These are phyloP conservation scores for Talaromyces sp. DNA, from an alignment of 2,329 filamentous ascomycete species.

Conservation along the genomic window DNA sequence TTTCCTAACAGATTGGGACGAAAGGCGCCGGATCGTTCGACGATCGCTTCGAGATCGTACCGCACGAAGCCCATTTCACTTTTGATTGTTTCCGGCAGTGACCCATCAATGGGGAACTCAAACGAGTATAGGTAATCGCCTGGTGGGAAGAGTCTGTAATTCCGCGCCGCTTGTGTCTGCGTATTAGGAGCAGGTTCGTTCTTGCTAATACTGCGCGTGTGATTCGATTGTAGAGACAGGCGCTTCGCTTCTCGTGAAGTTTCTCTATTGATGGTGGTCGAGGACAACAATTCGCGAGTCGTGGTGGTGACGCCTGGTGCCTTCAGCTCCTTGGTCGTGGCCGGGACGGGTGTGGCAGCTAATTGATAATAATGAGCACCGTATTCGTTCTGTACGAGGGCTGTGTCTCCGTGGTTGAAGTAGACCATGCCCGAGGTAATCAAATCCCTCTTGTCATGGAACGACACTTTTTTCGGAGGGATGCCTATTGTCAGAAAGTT, in stretches of 20 bases:
- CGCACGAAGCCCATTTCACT: conserved; percentile 81
- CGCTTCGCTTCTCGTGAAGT: conserved; percentile 53
- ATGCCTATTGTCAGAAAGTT: conserved; percentile 53
- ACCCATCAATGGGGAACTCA: conserved; percentile 75
- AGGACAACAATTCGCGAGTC: conserved; percentile 32
- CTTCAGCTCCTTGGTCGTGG: conserved; percentile 24
- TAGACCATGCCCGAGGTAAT: conserved; percentile 88
- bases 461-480: conserved; percentile 77
- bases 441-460: conserved; percentile 77
- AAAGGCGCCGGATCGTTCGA: conserved; percentile 85
- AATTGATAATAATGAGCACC: conserved; percentile 61
- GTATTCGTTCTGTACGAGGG: conserved; percentile 53
- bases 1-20: conserved; percentile 78
- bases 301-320: conserved; percentile 22
- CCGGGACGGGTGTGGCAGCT: conserved; percentile 31
- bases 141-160: conserved; percentile 80
- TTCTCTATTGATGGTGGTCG: conserved; percentile 41
- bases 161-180: conserved; percentile 64
- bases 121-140: conserved; percentile 72
- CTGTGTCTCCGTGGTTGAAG: conserved; percentile 61
- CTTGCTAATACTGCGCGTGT: conserved; percentile 81
- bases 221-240: conserved; percentile 73
- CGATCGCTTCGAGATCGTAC: conserved; percentile 79
- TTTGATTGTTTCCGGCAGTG: conserved; percentile 76
- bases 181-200: conserved; percentile 58